Conservation (phyloP, 495 filamentous ascomycete species). For the Lophiostoma macrostomum region DNA sequence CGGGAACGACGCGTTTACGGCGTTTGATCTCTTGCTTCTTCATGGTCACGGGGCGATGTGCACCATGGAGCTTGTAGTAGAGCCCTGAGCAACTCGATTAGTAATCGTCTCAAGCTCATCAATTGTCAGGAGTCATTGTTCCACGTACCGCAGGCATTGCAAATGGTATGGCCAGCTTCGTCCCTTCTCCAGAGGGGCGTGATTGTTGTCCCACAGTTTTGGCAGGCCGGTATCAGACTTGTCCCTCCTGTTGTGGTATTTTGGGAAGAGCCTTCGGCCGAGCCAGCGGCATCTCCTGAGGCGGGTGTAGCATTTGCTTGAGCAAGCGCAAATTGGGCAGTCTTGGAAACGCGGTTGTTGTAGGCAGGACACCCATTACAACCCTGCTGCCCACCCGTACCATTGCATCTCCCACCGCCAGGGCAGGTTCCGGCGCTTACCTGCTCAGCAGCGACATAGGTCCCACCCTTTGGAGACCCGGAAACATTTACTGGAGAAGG, state of each 20-base stretch:
- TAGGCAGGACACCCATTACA: constrained; percentile 95
- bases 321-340: constrained; percentile 62
- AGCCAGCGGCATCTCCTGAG: constrained; percentile 4
- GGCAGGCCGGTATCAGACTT: constrained; percentile 78
- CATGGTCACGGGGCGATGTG: constrained; percentile 90
- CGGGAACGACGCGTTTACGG: constrained; percentile 91
- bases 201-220: constrained; percentile 96
- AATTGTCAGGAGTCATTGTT: constrained; percentile 31
- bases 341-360: constrained; percentile 94
- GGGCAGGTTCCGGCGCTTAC: constrained; percentile 82
- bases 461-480: constrained; percentile 52
- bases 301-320: constrained; percentile 39
- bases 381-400: constrained; percentile 91
- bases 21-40: constrained; percentile 97
- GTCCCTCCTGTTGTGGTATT: constrained; percentile 40
- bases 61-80: constrained; percentile 96
- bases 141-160: constrained; percentile 95
- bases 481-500: constrained; percentile 32
- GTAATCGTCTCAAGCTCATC: constrained; percentile 9
- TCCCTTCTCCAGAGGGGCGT: constrained; percentile 95
- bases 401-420: constrained; percentile 92
- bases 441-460: constrained; percentile 72
- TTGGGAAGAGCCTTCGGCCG: neutral
- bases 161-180: constrained; percentile 93
- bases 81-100: constrained; percentile 58